These are phyloP conservation scores for Coniochaeta sp. DNA, from an alignment of 2,329 filamentous ascomycete species.

Conservation along the genomic window DNA sequence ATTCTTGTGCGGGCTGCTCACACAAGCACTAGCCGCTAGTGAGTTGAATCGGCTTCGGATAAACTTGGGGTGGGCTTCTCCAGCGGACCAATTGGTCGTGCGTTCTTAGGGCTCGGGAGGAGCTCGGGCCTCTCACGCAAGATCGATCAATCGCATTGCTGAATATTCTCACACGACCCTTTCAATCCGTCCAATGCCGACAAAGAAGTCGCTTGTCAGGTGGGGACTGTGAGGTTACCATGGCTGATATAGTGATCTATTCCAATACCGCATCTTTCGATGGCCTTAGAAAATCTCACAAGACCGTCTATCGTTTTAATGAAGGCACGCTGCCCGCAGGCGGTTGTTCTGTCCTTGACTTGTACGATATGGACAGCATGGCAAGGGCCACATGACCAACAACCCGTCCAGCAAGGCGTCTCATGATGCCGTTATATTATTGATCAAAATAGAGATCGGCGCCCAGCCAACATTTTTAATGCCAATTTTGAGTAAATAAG, in stretches of 20 bases:
- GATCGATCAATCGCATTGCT: no score
- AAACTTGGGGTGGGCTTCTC: slow-evolving; percentile 10
- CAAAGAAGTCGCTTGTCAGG: no score
- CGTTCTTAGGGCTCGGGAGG: slow-evolving; percentile 16
- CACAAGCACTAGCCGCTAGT: slow-evolving; percentile 1
- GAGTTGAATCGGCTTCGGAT: slow-evolving; percentile 14
- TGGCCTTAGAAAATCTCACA: no score
- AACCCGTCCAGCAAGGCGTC: neutral
- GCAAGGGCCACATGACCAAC: neutral
- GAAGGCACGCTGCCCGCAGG: no score
- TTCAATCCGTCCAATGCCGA: no score
- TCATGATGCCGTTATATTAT: neutral
- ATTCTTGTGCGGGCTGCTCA: slow-evolving; percentile 21
- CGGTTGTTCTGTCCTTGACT: no score
- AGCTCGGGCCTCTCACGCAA: slow-evolving; percentile 6
- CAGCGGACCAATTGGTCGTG: slow-evolving; percentile 3
- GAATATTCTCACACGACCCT: no score
- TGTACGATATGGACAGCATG: neutral
- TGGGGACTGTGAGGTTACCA: no score
- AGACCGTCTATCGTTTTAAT: no score
- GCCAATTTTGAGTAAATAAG: neutral
- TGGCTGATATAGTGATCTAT: no score
- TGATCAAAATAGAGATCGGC: neutral
- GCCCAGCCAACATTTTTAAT: neutral
- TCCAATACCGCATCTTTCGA: no score